Conservation (phyloP, 2,329 filamentous ascomycete genomes). For the Plectosphaerella sp. region DNA sequence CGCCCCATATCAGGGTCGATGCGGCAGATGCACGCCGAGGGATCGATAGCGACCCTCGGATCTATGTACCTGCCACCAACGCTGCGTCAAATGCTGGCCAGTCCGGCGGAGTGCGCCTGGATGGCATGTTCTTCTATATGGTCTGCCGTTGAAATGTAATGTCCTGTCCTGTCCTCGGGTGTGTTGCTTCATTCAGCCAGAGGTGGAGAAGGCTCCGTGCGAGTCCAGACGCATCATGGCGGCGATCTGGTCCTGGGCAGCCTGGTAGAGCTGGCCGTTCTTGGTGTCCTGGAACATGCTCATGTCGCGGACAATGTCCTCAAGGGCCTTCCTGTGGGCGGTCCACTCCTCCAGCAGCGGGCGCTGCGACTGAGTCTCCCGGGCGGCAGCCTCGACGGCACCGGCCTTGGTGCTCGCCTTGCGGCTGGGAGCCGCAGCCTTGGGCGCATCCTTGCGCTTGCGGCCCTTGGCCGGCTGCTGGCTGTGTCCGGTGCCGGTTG, state of each 20-base stretch:
- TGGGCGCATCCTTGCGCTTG: constrained; percentile 52
- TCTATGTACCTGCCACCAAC: no score
- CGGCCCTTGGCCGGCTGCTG: constrained; percentile 43
- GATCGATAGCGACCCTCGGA: no score
- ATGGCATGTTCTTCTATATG: background rate
- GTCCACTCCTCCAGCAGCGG: constrained; percentile 51
- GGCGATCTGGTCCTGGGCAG: constrained; percentile 44
- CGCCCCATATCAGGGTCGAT: no score
- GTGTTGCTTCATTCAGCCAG: constrained; percentile 5
- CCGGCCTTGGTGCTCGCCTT: constrained; percentile 43
- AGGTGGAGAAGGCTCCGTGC: background rate
- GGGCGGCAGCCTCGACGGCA: constrained; percentile 24
- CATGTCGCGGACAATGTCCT: constrained; percentile 50
- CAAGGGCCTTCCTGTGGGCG: constrained; percentile 59
- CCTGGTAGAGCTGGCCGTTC: constrained; percentile 48
- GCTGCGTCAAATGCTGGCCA: no score
- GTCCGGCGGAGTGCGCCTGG: constrained; percentile 2
- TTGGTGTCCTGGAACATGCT: constrained; percentile 46
- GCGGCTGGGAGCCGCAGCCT: constrained; percentile 36
- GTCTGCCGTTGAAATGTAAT: constrained; percentile 3
- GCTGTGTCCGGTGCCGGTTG: constrained; percentile 18
- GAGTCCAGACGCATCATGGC: constrained; percentile 45
- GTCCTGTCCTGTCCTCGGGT: constrained; percentile 3
- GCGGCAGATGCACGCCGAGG: no score
- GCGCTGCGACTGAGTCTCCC: constrained; percentile 27